Percentiles rank a stretch among this genome's conserved stretches.
These are phyloP conservation scores for Dendrothele bispora DNA, from an alignment of 768 basidiomycete genomes.

Conservation along the genomic window DNA sequence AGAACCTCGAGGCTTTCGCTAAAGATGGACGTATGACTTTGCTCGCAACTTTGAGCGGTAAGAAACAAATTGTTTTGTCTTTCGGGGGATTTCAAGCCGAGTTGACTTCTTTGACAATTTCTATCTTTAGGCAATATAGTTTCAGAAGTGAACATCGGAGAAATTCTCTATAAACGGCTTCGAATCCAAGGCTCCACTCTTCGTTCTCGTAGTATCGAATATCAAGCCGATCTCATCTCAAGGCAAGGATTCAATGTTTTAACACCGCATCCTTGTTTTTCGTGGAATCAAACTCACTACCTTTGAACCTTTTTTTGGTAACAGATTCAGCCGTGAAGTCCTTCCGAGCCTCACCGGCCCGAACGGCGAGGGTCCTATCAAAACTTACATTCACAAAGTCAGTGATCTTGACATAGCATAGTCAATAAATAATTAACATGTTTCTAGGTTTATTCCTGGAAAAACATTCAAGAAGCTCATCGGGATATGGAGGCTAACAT, in stretches of 20 bases:
- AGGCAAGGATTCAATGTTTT: slow-evolving; percentile 48
- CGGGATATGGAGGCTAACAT: slow-evolving; percentile 79
- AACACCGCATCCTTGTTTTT: neutral
- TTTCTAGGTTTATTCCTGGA: slow-evolving; percentile 75
- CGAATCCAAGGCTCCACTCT: slow-evolving; percentile 88
- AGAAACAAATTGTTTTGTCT: slow-evolving; percentile 9
- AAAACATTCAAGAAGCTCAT: slow-evolving; percentile 77
- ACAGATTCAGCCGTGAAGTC: slow-evolving; percentile 55
- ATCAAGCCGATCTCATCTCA: slow-evolving; percentile 72
- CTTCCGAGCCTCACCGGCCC: slow-evolving; percentile 59
- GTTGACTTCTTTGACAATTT: neutral
- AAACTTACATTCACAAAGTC: slow-evolving; percentile 79
- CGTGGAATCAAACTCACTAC: neutral
- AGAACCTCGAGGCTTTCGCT: slow-evolving; percentile 70
- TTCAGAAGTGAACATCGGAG: slow-evolving; percentile 53
- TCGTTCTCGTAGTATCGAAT: slow-evolving; percentile 68
- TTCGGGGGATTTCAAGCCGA: too few species aligned
- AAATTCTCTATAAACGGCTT: slow-evolving; percentile 81
- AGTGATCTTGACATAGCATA: slow-evolving; percentile 16
- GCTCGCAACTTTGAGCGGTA: slow-evolving; percentile 68
- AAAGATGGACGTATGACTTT: slow-evolving; percentile 76
- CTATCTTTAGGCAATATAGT: slow-evolving; percentile 55
- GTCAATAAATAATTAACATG: slow-evolving; percentile 9
- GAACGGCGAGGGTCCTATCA: slow-evolving; percentile 58
- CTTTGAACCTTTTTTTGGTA: neutral